Base-by-base conservation (phyloP, 2,329 filamentous ascomycete species). In the Graphilbum sp. region DNA sequence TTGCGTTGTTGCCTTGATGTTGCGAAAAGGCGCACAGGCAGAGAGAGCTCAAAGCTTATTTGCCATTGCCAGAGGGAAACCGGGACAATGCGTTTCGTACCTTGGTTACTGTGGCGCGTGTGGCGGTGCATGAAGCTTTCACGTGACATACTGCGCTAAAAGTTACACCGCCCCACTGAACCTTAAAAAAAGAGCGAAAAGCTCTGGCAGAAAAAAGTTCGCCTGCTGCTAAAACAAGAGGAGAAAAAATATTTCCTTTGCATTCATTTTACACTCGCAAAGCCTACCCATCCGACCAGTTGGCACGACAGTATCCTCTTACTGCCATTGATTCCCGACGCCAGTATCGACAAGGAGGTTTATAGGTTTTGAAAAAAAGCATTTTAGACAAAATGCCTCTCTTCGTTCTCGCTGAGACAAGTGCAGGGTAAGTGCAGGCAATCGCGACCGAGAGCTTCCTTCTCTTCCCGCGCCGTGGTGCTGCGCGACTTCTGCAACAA, bases 371-470 rank as follows among this genome's bases (percentile, higher is more conserved):
- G n/a, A n/a, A n/a, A n/a, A 7, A 12, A 25, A 25, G 23, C 7
- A 25, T 25, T 25, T 25, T 7, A 25, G 27, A 21, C 19, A 20
- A 20, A 48, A 90, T 90, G 82, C 80, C 81, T 64, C 76, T 90
- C 58, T 92, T 93, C 63, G 82, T 95, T 64, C 77, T 95, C 52
- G 80, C 80, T 54, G 87, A 95, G 66, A 95, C 87, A 59, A 84
- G 83, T 62, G 87, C 87, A 59, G 72, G 71, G 71, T 75, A 61
- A 63, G 69, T 66, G 39, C 41, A 40, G 13, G 32, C 36, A 34
- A 21, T 11, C 16, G 32, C 37, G 23, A 34, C 16, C 19, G 3
- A 20, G 29, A n/a, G 21, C 38, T 32, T 38, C 21, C 25, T 16
- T 32, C n/a, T 36, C 27, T 11, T 25, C 29, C 23, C 36, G 43